phyloP scores from a whole-genome alignment of 257 asterid genomes.

The Rhazya stricta region DNA sequence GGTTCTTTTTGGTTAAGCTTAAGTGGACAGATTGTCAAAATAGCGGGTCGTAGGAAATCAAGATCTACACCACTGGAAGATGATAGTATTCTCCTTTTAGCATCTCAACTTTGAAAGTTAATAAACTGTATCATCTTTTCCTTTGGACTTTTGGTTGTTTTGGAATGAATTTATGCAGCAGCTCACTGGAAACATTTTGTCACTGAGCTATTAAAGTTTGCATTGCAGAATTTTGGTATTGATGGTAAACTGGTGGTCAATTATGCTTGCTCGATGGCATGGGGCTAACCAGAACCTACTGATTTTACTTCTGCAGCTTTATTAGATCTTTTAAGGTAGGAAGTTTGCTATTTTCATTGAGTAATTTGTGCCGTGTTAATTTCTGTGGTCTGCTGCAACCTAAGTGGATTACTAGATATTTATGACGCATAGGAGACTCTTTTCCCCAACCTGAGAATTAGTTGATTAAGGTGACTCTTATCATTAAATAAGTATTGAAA shows the following conservation, averaged over 20 bases:
- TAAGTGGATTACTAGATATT: background rate
- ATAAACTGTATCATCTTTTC: background rate
- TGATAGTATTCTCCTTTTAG: background rate
- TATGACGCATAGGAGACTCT: background rate
- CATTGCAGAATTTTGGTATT: constrained; percentile 79
- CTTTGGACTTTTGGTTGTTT: background rate
- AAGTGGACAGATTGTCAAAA: background rate
- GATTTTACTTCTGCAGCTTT: background rate
- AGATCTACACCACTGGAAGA: background rate
- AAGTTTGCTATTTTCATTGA: background rate
- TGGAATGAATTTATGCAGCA: background rate
- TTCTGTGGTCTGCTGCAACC: background rate
- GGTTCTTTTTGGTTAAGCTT: background rate
- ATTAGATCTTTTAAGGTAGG: background rate
- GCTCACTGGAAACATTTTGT: background rate
- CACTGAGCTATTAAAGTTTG: constrained; percentile 2
- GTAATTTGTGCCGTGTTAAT: background rate
- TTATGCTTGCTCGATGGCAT: constrained; percentile 96
- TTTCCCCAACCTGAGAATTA: background rate
- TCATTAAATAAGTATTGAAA: background rate
- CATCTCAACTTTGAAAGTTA: background rate
- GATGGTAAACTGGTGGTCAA: constrained; percentile 92
- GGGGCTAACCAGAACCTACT: constrained; percentile 52
- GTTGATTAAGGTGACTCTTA: background rate
- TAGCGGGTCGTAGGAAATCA: too few relatives aligned